These are phyloP conservation scores for Puccinia polysora DNA, from an alignment of 1,284 basidiomycete genomes.

Conservation along the genomic window DNA sequence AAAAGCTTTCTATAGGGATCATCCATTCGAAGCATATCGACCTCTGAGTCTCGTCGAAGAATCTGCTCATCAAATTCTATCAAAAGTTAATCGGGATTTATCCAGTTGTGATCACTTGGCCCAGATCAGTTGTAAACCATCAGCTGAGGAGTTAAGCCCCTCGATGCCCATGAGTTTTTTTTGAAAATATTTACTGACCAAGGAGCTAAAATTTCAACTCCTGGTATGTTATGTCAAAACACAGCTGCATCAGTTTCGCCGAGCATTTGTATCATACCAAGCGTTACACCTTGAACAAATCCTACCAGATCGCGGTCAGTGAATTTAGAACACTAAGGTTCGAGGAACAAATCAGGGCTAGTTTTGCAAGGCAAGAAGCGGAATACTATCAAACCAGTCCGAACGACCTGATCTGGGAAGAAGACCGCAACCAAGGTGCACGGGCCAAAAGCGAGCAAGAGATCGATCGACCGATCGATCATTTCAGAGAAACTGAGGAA, in stretches of 20 bases:
- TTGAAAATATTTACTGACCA: background rate
- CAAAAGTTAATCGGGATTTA: slow-evolving; percentile 14
- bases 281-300: slow-evolving; percentile 28
- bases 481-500: background rate
- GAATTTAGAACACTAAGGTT: slow-evolving; percentile 39
- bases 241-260: slow-evolving; percentile 37
- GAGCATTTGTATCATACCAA: slow-evolving; percentile 9
- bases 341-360: slow-evolving; percentile 21
- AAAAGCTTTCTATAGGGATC: slow-evolving; percentile 37
- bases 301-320: slow-evolving; percentile 36
- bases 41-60: slow-evolving; percentile 26
- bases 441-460: too few species aligned
- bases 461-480: background rate
- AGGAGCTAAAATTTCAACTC: background rate
- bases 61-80: background rate
- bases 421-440: background rate
- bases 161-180: background rate
- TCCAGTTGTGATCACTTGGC: slow-evolving; percentile 4
- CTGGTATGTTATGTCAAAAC: background rate
- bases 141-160: slow-evolving; percentile 25
- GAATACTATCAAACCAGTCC: slow-evolving; percentile 22
- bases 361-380: slow-evolving; percentile 38
- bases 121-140: slow-evolving; percentile 24
- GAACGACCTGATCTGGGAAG: background rate
- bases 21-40: slow-evolving; percentile 43